These are phyloP conservation scores for Isochrysis galbana DNA, from an alignment of 78 protist genomes.

Conservation along the genomic window DNA sequence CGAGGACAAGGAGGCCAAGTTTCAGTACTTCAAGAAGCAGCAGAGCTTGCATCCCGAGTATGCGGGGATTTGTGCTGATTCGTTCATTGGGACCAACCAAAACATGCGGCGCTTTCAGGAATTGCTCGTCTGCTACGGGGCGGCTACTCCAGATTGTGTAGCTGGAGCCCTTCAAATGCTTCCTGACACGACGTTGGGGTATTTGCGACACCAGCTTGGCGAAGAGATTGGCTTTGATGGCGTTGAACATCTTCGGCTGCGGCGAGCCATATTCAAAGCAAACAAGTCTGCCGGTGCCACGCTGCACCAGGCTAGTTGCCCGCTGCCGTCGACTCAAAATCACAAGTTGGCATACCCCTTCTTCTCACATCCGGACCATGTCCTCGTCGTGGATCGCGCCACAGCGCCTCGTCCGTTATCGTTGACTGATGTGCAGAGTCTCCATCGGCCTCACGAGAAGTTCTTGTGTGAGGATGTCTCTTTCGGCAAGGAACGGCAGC, in stretches of 20 bases:
- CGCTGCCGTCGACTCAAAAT: neutral
- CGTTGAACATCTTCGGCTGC: neutral
- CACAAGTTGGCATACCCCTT: conserved; percentile 5
- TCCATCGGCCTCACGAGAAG: neutral
- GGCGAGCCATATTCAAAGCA: neutral
- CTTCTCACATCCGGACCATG: neutral
- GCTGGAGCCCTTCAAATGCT: neutral
- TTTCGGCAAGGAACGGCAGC: neutral
- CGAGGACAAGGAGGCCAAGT: neutral
- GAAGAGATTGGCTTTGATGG: neutral
- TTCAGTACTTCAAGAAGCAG: neutral
- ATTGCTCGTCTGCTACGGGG: neutral
- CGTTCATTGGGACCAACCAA: neutral
- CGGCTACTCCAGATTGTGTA: neutral
- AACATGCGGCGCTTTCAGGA: neutral
- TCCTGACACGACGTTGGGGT: neutral
- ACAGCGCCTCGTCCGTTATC: neutral
- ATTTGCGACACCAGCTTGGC: neutral
- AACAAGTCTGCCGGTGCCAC: too few relatives aligned
- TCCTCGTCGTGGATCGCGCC: neutral
- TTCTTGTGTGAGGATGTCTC: neutral
- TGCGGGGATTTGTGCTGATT: neutral
- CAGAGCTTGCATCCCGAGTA: neutral
- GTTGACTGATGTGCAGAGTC: too few relatives aligned
- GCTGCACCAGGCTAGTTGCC: too few relatives aligned